Conservation (phyloP, 331 rosid genomes). For the Quercus phellos region DNA sequence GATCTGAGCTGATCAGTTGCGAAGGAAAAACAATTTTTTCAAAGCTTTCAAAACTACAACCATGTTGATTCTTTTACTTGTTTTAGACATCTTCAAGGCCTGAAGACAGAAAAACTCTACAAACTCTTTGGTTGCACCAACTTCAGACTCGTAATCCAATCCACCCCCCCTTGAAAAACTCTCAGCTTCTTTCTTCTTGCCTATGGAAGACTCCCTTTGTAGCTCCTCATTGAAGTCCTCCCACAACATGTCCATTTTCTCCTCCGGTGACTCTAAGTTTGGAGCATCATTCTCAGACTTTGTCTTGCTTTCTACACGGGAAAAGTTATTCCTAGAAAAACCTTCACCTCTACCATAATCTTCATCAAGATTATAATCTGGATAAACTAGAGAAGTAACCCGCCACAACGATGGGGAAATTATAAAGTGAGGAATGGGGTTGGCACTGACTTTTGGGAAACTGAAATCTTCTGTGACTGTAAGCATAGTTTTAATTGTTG, state of each 20-base stretch:
- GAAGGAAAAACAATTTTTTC: neutral
- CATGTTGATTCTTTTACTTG: neutral
- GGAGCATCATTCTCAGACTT: neutral
- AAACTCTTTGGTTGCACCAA: neutral
- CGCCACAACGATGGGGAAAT: neutral
- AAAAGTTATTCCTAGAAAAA: neutral
- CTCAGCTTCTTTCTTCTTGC: neutral
- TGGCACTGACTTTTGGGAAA: neutral
- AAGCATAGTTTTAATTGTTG: neutral
- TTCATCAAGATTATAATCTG: neutral
- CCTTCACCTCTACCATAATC: neutral
- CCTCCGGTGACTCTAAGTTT: neutral
- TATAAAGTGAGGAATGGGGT: neutral
- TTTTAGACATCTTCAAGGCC: neutral
- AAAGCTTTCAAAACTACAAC: neutral
- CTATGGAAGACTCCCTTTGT: neutral
- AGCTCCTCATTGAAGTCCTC: neutral
- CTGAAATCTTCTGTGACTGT: neutral
- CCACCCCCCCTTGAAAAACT: neutral
- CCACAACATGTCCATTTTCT: conserved; percentile 1
- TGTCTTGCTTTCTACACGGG: neutral
- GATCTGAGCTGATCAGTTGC: too few relatives aligned
- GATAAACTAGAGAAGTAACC: neutral
- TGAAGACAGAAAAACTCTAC: neutral
- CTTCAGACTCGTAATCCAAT: too few relatives aligned